A percentile compares a stretch with the other conserved stretches of the same genome.
These are phyloP conservation scores for Penicillium lagena DNA, from an alignment of 495 filamentous ascomycete genomes.

Conservation along the genomic window DNA sequence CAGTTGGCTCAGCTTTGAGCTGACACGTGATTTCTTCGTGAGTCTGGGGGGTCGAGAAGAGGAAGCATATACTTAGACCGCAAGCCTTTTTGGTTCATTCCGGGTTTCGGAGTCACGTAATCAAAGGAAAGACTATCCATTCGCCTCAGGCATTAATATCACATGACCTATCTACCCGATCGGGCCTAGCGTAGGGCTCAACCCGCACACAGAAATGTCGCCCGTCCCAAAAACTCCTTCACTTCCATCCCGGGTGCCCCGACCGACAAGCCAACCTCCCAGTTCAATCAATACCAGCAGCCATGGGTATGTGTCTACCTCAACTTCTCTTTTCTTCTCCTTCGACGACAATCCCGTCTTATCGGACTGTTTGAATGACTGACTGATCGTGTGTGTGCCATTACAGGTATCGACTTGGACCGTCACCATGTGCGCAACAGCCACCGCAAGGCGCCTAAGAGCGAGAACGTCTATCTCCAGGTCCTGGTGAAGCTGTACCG, in stretches of 20 bases:
- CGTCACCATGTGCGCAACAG: slow-evolving; percentile 78
- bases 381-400: slow-evolving; percentile 6
- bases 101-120: too few relatives aligned
- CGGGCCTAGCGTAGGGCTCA: slow-evolving; percentile 40
- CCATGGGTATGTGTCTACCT: slow-evolving; percentile 39
- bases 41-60: slow-evolving; percentile 39
- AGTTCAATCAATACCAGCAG: slow-evolving; percentile 40
- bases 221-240: slow-evolving; percentile 12
- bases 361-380: background rate
- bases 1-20: slow-evolving; percentile 94
- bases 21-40: slow-evolving; percentile 81
- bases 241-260: slow-evolving; percentile 38
- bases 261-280: slow-evolving; percentile 33
- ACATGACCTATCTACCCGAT: slow-evolving; percentile 12
- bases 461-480: slow-evolving; percentile 96
- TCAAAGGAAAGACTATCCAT: too few relatives aligned
- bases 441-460: slow-evolving; percentile 94
- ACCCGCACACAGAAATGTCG: slow-evolving; percentile 31
- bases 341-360: background rate
- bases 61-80: slow-evolving; percentile 8
- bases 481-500: slow-evolving; percentile 98
- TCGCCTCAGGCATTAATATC: background rate
- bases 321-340: background rate
- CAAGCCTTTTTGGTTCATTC: too few relatives aligned
- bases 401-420: slow-evolving; percentile 61